Base-by-base conservation (phyloP, 768 basidiomycete genomes). In the Suillus placidus region DNA sequence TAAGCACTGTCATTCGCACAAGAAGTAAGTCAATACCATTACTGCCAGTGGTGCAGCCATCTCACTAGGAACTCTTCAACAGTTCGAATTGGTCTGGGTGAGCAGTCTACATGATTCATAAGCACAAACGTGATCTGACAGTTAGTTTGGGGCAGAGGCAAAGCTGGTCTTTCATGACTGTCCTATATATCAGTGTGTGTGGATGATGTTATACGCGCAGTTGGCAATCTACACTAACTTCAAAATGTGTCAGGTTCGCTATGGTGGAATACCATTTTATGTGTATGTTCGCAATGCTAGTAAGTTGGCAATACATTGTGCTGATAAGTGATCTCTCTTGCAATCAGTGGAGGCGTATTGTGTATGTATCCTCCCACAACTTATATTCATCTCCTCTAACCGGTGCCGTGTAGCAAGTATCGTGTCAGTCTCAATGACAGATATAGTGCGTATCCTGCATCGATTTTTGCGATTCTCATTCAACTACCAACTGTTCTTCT, bases 61-160 rank as follows among this genome's bases (percentile, higher is more conserved):
- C 20, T 56, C 34, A n/a, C 34, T 55, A n/a, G 35, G 10, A 55
- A 34, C 20, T 2, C 10, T 56, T 35, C 6, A 3, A 56, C 20
- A 56, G 55, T 56, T 56, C 3, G 55, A 35, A 35, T 34, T 35
- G n/a, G 13, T 56, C 20, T 56, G 54, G 54, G 55, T 35, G 55
- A n/a, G 55, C 13, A 23, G 12, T 23, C 13, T 8, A 16, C 26
- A 30, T 4, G 14, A 23, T 12, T 37, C 35, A 23, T 4, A 23
- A 37, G 35, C 34, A 23, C 7, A 14, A n/a, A n/a, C n/a, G 23
- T 3, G 35, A 57, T 23, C n/a, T 23, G 6, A 14, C n/a, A 13
- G 12, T 14, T 57, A 9, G 37, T 23, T 57, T 6, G 1, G 12
- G 35, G 13, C 35, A 57, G 55, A 57, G 13, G n/a, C 13, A 56